These are phyloP conservation scores for Kwoniella dendrophila DNA, from an alignment of 768 basidiomycete genomes.

Conservation along the genomic window DNA sequence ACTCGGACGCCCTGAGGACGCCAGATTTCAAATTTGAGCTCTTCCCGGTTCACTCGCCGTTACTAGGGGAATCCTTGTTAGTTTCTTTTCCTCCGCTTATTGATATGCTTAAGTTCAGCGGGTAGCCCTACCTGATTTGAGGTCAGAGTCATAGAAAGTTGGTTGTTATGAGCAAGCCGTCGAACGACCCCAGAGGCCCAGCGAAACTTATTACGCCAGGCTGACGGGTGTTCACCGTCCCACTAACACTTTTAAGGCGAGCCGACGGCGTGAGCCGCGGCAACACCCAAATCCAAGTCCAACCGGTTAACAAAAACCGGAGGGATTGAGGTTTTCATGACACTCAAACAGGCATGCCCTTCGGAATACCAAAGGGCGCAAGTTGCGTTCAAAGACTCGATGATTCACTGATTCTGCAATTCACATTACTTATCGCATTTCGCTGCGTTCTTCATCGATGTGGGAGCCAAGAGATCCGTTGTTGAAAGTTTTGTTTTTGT, in stretches of 20 bases:
- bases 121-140: conserved; percentile 82
- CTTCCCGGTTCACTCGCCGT: conserved; percentile 82
- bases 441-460: conserved; percentile 80
- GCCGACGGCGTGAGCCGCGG: conserved; percentile 33
- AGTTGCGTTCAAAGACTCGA: conserved; percentile 82
- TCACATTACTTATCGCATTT: conserved; percentile 82
- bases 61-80: conserved; percentile 87
- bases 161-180: conserved; percentile 46
- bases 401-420: conserved; percentile 81
- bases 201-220: conserved; percentile 62
- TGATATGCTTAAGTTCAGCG: conserved; percentile 87
- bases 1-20: conserved; percentile 66
- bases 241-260: conserved; percentile 62
- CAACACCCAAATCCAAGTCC: conserved; percentile 47
- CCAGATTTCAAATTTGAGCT: conserved; percentile 83
- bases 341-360: conserved; percentile 70
- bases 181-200: conserved; percentile 19
- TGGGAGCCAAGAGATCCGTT: conserved; percentile 77
- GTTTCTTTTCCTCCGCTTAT: conserved; percentile 90
- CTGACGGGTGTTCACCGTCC: conserved; percentile 35
- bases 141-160: conserved; percentile 59
- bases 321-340: conserved; percentile 56
- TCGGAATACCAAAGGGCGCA: conserved; percentile 75
- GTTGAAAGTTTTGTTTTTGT: conserved; percentile 61
- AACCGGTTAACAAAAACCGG: conserved; percentile 28